phyloP scores from a whole-genome alignment of 2,329 filamentous ascomycete species.

The Talaromyces islandicus region DNA sequence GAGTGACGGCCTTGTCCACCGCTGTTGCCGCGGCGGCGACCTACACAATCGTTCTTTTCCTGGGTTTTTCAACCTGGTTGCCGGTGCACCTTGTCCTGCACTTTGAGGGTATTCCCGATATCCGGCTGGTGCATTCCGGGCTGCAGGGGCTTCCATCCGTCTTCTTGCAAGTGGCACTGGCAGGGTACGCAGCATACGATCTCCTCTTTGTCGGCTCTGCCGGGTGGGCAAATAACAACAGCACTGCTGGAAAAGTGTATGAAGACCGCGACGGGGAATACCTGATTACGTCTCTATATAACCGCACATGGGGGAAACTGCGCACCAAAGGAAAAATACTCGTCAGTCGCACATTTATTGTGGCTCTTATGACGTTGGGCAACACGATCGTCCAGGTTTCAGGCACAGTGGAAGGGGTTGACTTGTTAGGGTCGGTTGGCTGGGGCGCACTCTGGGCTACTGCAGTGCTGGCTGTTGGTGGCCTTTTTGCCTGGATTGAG shows the following conservation, averaged over 20 bases:
- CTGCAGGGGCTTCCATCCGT: slow-evolving; percentile 45
- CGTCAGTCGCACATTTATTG: slow-evolving; percentile 54
- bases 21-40: slow-evolving; percentile 64
- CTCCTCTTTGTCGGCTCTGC: slow-evolving; percentile 65
- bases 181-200: slow-evolving; percentile 65
- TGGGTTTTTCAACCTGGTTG: slow-evolving; percentile 64
- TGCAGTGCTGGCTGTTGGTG: slow-evolving; percentile 31
- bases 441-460: slow-evolving; percentile 73
- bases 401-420: slow-evolving; percentile 63
- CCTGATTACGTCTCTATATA: slow-evolving; percentile 59
- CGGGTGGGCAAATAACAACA: slow-evolving; percentile 24
- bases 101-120: slow-evolving; percentile 64
- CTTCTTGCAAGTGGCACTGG: slow-evolving; percentile 54
- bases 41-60: slow-evolving; percentile 67
- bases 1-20: slow-evolving; percentile 57
- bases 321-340: slow-evolving; percentile 57
- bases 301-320: slow-evolving; percentile 55
- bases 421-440: slow-evolving; percentile 60
- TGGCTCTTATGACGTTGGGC: slow-evolving; percentile 41
- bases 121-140: slow-evolving; percentile 62
- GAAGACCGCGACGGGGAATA: slow-evolving; percentile 57
- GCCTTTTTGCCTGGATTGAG: slow-evolving; percentile 34
- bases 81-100: slow-evolving; percentile 66
- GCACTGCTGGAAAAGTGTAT: slow-evolving; percentile 37
- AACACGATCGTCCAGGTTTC: slow-evolving; percentile 60